Evolutionary conservation across 257 asterid species (phyloP).

Genomic region (Penstemon barbatus): DNA sequence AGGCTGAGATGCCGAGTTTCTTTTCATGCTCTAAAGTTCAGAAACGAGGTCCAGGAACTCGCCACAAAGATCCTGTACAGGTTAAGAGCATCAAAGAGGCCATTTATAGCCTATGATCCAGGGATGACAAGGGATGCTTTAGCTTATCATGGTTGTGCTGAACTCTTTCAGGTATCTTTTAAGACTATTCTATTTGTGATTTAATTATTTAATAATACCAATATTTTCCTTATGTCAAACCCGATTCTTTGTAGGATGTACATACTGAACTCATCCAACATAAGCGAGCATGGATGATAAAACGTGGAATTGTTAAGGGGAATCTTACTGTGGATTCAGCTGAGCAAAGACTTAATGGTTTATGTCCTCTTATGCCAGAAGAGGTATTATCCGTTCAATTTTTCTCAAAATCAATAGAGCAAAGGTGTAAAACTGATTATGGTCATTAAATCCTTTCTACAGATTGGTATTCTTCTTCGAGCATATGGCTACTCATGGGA

Average conservation of each 20-base stretch:
- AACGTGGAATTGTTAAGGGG: slow-evolving; percentile 79
- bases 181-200: slow-evolving; percentile 21
- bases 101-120: slow-evolving; percentile 91
- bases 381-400: slow-evolving; percentile 55
- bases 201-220: slow-evolving; percentile 1
- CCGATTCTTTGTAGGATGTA: slow-evolving; percentile 65
- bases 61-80: slow-evolving; percentile 80
- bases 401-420: background rate
- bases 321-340: slow-evolving; percentile 81
- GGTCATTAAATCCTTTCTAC: slow-evolving; percentile 25
- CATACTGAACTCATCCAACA: slow-evolving; percentile 99
- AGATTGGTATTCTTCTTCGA: slow-evolving; percentile 94
- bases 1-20: slow-evolving; percentile 95
- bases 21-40: slow-evolving; percentile 78
- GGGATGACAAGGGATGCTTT: slow-evolving; percentile 96
- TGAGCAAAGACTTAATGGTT: slow-evolving; percentile 66
- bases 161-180: slow-evolving; percentile 85
- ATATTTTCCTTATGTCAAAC: slow-evolving; percentile 18
- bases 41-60: slow-evolving; percentile 89
- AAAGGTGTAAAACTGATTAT: background rate
- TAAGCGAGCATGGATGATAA: slow-evolving; percentile 90
- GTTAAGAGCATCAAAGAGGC: slow-evolving; percentile 77
- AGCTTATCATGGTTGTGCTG: slow-evolving; percentile 96
- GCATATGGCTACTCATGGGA: slow-evolving; percentile 91
- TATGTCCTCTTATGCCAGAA: slow-evolving; percentile 99